A percentile compares a stretch with the other conserved stretches of the same genome.
phyloP scores from a whole-genome alignment of 2,329 filamentous ascomycete genomes.

The Trichoderma atroviride region DNA sequence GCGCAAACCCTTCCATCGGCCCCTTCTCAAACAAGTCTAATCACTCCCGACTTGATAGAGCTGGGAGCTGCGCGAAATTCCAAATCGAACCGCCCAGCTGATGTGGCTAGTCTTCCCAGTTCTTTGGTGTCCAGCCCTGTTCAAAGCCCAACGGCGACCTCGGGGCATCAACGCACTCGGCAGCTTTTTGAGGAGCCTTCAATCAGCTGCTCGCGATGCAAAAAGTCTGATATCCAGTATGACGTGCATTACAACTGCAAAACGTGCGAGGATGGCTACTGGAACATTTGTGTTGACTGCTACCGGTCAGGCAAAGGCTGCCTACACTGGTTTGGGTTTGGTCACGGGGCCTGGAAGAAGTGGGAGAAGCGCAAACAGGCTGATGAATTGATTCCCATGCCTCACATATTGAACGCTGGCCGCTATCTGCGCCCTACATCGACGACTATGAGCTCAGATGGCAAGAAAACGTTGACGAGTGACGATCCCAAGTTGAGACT shows the following conservation, averaged over 20 bases:
- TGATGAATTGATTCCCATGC: slow-evolving; percentile 47
- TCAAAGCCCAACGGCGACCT: slow-evolving; percentile 36
- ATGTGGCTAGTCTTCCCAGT: slow-evolving; percentile 40
- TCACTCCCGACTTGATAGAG: slow-evolving; percentile 29
- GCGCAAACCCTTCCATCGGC: slow-evolving; percentile 34
- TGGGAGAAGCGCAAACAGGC: slow-evolving; percentile 61
- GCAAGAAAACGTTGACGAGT: slow-evolving; percentile 60
- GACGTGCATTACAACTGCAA: slow-evolving; percentile 83
- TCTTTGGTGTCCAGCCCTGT: slow-evolving; percentile 37
- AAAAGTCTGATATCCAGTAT: slow-evolving; percentile 75
- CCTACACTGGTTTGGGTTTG: slow-evolving; percentile 86
- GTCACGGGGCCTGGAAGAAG: slow-evolving; percentile 66
- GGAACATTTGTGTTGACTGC: slow-evolving; percentile 79
- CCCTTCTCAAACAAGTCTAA: background rate
- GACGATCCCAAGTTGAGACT: slow-evolving; percentile 70
- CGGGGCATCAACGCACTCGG: slow-evolving; percentile 46
- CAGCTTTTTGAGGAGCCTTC: slow-evolving; percentile 69
- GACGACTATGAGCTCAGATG: slow-evolving; percentile 55
- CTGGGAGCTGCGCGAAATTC: slow-evolving; percentile 29
- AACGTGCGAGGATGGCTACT: slow-evolving; percentile 69
- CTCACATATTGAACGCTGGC: slow-evolving; percentile 61
- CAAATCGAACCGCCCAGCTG: slow-evolving; percentile 43
- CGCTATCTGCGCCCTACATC: slow-evolving; percentile 57
- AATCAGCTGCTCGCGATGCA: slow-evolving; percentile 73
- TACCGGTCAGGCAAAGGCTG: slow-evolving; percentile 79